phyloP scores from a whole-genome alignment of 768 basidiomycete species.

The Asterophora lycoperdoides region DNA sequence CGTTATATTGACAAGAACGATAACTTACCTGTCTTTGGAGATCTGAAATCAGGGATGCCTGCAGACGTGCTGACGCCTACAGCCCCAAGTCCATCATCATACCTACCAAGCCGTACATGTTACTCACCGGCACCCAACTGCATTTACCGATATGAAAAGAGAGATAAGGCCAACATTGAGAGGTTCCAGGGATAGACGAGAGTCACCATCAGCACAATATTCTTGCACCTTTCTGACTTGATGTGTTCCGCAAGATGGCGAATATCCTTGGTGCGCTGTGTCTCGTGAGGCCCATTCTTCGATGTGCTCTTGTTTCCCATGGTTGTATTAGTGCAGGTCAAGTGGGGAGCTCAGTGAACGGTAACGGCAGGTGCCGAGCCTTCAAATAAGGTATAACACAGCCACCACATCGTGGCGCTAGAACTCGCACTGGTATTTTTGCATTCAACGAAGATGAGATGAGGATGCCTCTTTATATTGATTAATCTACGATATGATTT shows the following conservation, averaged over 20 bases:
- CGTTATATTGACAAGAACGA: background rate
- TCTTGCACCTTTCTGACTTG: constrained; percentile 60
- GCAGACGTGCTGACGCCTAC: constrained; percentile 74
- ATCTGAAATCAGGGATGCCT: constrained; percentile 88
- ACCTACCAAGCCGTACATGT: background rate
- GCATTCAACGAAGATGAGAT: no score
- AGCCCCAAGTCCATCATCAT: constrained; percentile 1
- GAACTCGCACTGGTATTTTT: no score
- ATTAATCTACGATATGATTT: no score
- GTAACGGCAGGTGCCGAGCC: no score
- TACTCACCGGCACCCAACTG: constrained; percentile 67
- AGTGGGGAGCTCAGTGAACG: no score
- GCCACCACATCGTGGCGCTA: no score
- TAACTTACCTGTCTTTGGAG: constrained; percentile 70
- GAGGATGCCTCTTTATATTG: no score
- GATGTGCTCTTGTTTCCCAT: constrained; percentile 5
- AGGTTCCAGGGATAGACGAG: constrained; percentile 16
- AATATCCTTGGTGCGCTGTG: constrained; percentile 27
- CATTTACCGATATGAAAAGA: constrained; percentile 1
- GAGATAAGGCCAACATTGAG: constrained; percentile 1
- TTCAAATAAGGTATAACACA: no score
- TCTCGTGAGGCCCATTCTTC: background rate
- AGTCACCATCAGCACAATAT: constrained; percentile 75
- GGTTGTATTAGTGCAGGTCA: background rate
- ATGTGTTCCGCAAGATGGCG: constrained; percentile 61